A percentile compares a stretch with the other conserved stretches of the same genome.
These are phyloP conservation scores for Trichoderma brevicompactum DNA, from an alignment of 2,329 filamentous ascomycete genomes.

Conservation along the genomic window DNA sequence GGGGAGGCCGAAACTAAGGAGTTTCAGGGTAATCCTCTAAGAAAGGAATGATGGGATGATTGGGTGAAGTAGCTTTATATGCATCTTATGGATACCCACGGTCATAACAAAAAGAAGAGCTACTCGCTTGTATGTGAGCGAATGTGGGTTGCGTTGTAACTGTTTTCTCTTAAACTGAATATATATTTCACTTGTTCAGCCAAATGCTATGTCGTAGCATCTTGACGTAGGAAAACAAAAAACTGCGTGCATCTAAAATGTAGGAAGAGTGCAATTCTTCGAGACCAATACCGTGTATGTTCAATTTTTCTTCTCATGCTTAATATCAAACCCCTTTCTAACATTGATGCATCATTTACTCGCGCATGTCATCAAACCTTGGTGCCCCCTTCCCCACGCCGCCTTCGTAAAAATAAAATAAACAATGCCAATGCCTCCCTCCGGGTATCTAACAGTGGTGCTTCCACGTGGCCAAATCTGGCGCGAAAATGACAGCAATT, in stretches of 20 bases:
- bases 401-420: not conserved
- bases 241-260: too few species aligned
- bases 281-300: not conserved
- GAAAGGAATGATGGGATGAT: constrained; percentile 5
- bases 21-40: not conserved
- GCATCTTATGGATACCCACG: constrained; percentile 28
- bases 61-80: constrained; percentile 17
- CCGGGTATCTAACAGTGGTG: constrained; percentile 24
- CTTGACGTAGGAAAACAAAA: too few species aligned
- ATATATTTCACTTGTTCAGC: constrained; percentile 3
- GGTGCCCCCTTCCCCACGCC: not conserved
- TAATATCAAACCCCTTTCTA: not conserved
- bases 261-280: not conserved
- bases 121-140: constrained; percentile 16
- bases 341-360: not conserved
- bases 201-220: not conserved
- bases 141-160: constrained; percentile 18
- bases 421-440: not conserved
- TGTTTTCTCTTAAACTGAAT: not conserved
- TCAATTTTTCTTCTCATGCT: not conserved
- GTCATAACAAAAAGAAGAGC: constrained; percentile 2
- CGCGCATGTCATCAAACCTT: not conserved
- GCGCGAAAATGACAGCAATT: not conserved
- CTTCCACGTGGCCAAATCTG: constrained; percentile 13
- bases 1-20: constrained; percentile 39